These are phyloP conservation scores for Pichia californica DNA, from an alignment of 805 yeast species.

Conservation along the genomic window DNA sequence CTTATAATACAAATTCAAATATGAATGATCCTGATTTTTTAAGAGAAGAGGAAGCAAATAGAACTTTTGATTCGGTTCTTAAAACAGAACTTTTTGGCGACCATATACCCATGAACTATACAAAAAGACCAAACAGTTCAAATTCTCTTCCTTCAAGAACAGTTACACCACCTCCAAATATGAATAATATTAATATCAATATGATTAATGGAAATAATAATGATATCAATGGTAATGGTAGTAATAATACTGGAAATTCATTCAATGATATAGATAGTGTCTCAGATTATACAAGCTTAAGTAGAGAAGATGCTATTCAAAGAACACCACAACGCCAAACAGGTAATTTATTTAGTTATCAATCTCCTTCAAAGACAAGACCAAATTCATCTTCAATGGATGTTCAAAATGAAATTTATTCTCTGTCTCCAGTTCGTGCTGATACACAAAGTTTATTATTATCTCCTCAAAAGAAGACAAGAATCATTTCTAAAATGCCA, in stretches of 20 bases:
- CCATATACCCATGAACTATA: conserved; percentile 46
- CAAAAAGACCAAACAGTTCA: conserved; percentile 6
- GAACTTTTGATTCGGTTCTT: conserved; percentile 78
- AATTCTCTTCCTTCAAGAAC: conserved; percentile 6
- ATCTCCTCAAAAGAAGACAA: conserved; percentile 73
- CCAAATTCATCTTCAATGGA: conserved; percentile 55
- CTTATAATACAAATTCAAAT: not conserved
- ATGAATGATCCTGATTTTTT: conserved; percentile 56
- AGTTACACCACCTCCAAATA: conserved; percentile 20
- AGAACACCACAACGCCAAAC: conserved; percentile 29
- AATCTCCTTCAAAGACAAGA: conserved; percentile 59
- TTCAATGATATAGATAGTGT: conserved; percentile 3
- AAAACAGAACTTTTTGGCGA: conserved; percentile 91
- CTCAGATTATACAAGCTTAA: not conserved
- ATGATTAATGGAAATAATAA: not conserved
- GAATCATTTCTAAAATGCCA: conserved; percentile 81
- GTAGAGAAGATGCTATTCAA: conserved; percentile 17
- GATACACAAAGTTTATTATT: conserved; percentile 76
- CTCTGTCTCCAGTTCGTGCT: conserved; percentile 80
- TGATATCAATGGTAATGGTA: not conserved
- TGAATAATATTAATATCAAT: not conserved
- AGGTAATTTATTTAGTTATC: conserved; percentile 66
- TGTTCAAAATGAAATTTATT: conserved; percentile 67
- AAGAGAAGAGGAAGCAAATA: conserved; percentile 75
- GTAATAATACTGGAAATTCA: not conserved